These are phyloP conservation scores for Blastocystis sp. DNA, from an alignment of 352 stramenopile genomes.

Conservation along the genomic window DNA sequence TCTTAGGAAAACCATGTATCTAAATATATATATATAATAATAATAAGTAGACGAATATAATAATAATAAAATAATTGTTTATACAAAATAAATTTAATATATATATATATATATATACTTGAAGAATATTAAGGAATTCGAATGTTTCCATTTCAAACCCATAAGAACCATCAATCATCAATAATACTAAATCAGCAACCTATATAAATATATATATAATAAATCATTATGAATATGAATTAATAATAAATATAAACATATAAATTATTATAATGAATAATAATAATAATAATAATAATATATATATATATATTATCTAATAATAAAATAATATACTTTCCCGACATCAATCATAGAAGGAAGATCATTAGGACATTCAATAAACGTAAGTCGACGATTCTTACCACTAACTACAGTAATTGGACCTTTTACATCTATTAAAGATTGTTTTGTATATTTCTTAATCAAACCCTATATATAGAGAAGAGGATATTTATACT, in stretches of 20 bases:
- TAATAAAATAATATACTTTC: constrained; percentile 6
- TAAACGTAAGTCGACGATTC: constrained; percentile 85
- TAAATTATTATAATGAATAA: constrained; percentile 56
- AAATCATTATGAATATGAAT: no score
- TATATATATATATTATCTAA: constrained; percentile 35
- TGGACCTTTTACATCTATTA: constrained; percentile 81
- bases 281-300: no score
- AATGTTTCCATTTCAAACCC: constrained; percentile 99
- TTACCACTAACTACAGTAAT: constrained; percentile 95
- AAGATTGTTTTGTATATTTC: constrained; percentile 91
- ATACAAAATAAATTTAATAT: constrained; percentile 16
- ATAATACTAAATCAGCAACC: constrained; percentile 87
- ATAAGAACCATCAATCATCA: constrained; percentile 97
- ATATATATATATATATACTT: constrained; percentile 45
- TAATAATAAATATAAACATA: constrained; percentile 59
- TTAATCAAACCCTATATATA: constrained; percentile 75
- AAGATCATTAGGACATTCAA: constrained; percentile 87
- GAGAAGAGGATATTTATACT: no score
- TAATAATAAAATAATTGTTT: no score
- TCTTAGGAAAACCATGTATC: constrained; percentile 63
- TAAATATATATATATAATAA: not conserved
- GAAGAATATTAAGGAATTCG: constrained; percentile 98
- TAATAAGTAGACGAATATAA: no score
- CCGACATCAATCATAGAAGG: constrained; percentile 58
- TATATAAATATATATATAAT: no score